Percentiles rank a stretch among this genome's conserved stretches.
These are phyloP conservation scores for Tubosaeta sp. DNA, from an alignment of 768 basidiomycete genomes.

Conservation along the genomic window DNA sequence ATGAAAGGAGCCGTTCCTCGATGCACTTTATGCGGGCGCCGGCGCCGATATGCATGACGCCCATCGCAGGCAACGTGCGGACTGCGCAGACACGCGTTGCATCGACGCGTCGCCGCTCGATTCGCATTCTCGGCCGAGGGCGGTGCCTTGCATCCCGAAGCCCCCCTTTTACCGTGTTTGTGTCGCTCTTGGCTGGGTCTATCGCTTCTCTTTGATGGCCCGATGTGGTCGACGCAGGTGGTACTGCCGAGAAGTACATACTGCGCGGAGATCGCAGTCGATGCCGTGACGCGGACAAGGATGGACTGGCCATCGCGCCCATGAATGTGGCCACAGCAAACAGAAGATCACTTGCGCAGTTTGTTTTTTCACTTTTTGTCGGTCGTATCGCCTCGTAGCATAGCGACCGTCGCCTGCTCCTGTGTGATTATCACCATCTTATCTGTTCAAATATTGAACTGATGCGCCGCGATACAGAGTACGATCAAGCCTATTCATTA, in stretches of 20 bases:
- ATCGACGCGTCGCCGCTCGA: not conserved
- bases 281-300: conserved; percentile 5
- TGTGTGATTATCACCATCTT: too few species aligned
- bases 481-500: too few species aligned
- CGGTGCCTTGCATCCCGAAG: not conserved
- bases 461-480: too few species aligned
- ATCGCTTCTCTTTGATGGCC: not conserved
- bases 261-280: conserved; percentile 15
- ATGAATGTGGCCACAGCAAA: not conserved
- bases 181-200: not conserved
- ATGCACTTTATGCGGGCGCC: conserved; percentile 7
- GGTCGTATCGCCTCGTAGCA: not conserved
- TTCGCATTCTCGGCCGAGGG: not conserved
- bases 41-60: conserved; percentile 9
- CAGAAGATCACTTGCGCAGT: not conserved
- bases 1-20: not conserved
- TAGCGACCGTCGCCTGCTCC: not conserved
- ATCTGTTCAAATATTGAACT: too few species aligned
- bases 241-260: conserved; percentile 2
- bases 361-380: not conserved
- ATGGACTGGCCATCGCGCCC: not conserved
- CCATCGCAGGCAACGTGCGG: conserved; percentile 11
- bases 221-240: conserved; percentile 8
- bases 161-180: not conserved
- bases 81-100: conserved; percentile 12